Evolutionary conservation across 2,329 filamentous ascomycete species (phyloP).

Genomic region (Pseudogymnoascus sp.): DNA sequence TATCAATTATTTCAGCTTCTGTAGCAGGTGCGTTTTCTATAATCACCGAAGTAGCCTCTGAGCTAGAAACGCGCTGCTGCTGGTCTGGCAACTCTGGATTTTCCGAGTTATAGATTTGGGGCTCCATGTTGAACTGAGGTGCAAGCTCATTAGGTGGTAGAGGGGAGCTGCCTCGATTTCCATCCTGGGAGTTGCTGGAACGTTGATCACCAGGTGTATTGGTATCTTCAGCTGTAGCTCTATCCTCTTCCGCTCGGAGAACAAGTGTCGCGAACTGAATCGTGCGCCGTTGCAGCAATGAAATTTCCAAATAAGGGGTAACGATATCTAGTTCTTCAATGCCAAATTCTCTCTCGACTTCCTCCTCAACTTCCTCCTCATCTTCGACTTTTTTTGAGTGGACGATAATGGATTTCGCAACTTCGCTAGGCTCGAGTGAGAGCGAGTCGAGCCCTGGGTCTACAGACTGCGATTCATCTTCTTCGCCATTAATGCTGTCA

Average conservation of each 20-base stretch:
- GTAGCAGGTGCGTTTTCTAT: not conserved
- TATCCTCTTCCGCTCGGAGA: not conserved
- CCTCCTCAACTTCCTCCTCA: not conserved
- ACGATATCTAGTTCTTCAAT: not conserved
- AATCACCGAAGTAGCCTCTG: not conserved
- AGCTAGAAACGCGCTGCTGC: not conserved
- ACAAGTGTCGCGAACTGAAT: not conserved
- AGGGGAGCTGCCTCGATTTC: too few species aligned
- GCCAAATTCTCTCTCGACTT: not conserved
- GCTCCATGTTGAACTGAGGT: too few species aligned
- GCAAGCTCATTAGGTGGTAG: too few species aligned
- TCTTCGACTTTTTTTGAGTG: not conserved
- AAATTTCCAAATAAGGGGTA: not conserved
- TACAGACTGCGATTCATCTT: not conserved
- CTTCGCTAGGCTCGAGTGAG: not conserved
- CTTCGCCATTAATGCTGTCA: not conserved
- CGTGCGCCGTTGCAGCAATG: not conserved
- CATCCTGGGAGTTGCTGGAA: not conserved
- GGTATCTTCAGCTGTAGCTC: not conserved
- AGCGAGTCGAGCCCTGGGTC: not conserved
- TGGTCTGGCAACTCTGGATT: not conserved
- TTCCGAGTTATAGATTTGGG: not conserved
- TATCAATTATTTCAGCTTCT: not conserved
- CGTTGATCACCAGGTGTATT: not conserved
- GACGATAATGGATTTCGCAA: not conserved